Evolutionary conservation across 2,329 filamentous ascomycete genomes (phyloP), one percentile per base, ranked within the genome.

Genomic region (Diaporthe sp.): DNA sequence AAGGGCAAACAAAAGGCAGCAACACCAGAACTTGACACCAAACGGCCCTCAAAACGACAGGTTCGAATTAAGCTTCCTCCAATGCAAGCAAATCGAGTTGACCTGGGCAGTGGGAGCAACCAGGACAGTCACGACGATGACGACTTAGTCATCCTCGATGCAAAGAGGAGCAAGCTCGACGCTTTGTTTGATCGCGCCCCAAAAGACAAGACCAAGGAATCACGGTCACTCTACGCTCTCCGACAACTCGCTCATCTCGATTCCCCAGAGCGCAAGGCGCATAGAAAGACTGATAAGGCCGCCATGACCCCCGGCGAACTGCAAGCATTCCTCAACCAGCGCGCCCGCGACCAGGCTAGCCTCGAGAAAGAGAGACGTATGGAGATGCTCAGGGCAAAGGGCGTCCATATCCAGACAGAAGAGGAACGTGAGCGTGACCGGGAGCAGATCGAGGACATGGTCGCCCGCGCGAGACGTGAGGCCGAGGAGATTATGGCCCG

Each of bases 391-490:
- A 92, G 91, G 80, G 92, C 93, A 15, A 95, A 94, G 83, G 97
- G 97, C 10, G 89, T 98, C 37, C 87, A 93, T 34, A 88, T 98
- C 25, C 93, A 96, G 82, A 98, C 94, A 0, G 91, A 93, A 2
- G 96, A 98, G 83, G 96, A 99, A 82, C 92, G 94, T 28, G 94
- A 96, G 81, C 77, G 91, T 46, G 94, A 98, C 82, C 91, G 95
- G 83, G 92, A 94, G 74, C 92, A 96, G 75, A 92, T 98, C 17
- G 97, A 98, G 79, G 94, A 98, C 80, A 90, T 98, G 76, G 91
- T 98, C 37, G 93, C 96, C 65, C 95, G 93, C 80, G 96, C 96
- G 28, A 90, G 95, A 74, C 89, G 92, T 77, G 95, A 98, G 81
- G 96, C 93, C 2, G 90, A 94, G 59, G 92, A 94, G 78, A 92